phyloP scores from a whole-genome alignment of 768 basidiomycete genomes.

The Rhodotorula diobovata region DNA sequence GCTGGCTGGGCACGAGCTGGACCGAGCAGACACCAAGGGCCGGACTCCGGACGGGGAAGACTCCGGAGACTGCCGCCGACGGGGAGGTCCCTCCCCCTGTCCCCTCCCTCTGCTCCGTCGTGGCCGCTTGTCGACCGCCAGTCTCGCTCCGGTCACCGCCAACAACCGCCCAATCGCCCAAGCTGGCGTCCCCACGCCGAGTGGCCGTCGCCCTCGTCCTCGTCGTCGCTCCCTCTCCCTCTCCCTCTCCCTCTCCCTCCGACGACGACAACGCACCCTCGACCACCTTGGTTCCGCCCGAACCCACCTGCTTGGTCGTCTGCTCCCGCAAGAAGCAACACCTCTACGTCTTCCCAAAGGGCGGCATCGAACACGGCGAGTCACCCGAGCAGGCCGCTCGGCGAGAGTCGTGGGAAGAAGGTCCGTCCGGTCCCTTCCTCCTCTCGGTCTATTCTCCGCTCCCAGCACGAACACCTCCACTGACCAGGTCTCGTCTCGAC shows the following conservation, averaged over 20 bases:
- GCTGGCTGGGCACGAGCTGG: too few relatives aligned
- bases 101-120: too few relatives aligned
- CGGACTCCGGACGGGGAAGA: too few relatives aligned
- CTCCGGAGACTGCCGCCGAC: too few relatives aligned
- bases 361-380: conserved; percentile 34
- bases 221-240: not conserved
- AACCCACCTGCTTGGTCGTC: conserved; percentile 20
- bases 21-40: too few relatives aligned
- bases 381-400: not conserved
- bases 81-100: too few relatives aligned
- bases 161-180: not conserved
- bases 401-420: conserved; percentile 36
- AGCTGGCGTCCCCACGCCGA: conserved; percentile 16
- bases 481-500: not conserved
- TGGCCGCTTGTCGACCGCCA: too few relatives aligned
- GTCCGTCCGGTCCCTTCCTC: not conserved
- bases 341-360: conserved; percentile 36
- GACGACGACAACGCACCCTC: not conserved
- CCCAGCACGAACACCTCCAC: not conserved
- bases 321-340: conserved; percentile 14
- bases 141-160: rapidly evolving
- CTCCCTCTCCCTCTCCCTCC: not conserved
- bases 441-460: not conserved
- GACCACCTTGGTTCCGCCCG: too few relatives aligned
- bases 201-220: conserved; percentile 29